A percentile compares a stretch with the other conserved stretches of the same genome.
These are phyloP conservation scores for Penicillium daleae DNA, from an alignment of 495 filamentous ascomycete genomes.

Conservation along the genomic window DNA sequence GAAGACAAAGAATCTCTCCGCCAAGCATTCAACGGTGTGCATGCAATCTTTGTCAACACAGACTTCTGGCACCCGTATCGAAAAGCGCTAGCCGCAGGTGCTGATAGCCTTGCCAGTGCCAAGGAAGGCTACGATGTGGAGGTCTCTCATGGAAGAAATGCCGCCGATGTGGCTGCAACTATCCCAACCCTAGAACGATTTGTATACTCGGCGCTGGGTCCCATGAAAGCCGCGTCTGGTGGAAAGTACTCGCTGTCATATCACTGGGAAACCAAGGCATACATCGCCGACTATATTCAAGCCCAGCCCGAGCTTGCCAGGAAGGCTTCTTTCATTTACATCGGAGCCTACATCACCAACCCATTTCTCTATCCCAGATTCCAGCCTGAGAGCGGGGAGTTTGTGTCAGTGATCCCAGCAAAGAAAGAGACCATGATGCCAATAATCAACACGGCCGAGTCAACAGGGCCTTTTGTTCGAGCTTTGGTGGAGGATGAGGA, in stretches of 20 bases:
- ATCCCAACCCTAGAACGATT: conserved; percentile 52
- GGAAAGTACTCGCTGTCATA: conserved; percentile 43
- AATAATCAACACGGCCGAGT: conserved; percentile 1
- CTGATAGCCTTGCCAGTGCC: conserved; percentile 16
- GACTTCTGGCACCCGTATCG: conserved; percentile 51
- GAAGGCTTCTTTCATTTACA: conserved; percentile 1
- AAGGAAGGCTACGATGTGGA: conserved; percentile 53
- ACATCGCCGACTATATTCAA: conserved; percentile 43
- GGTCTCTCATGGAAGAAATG: conserved; percentile 51
- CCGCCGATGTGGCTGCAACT: conserved; percentile 50
- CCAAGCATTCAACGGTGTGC: conserved; percentile 49
- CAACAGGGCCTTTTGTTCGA: background rate
- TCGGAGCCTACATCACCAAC: background rate
- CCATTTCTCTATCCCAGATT: background rate
- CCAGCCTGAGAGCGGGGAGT: background rate
- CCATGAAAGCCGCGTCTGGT: conserved; percentile 33
- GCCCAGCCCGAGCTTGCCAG: background rate
- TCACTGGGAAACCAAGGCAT: conserved; percentile 46
- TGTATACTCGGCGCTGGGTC: conserved; percentile 44
- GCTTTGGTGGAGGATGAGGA: conserved; percentile 6
- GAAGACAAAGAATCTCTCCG: conserved; percentile 45
- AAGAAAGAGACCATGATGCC: conserved; percentile 3
- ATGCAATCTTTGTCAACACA: conserved; percentile 57
- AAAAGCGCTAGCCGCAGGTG: conserved; percentile 12
- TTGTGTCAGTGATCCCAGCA: background rate